phyloP scores from a whole-genome alignment of 1,284 basidiomycete species.

The Inonotus hispidus region DNA sequence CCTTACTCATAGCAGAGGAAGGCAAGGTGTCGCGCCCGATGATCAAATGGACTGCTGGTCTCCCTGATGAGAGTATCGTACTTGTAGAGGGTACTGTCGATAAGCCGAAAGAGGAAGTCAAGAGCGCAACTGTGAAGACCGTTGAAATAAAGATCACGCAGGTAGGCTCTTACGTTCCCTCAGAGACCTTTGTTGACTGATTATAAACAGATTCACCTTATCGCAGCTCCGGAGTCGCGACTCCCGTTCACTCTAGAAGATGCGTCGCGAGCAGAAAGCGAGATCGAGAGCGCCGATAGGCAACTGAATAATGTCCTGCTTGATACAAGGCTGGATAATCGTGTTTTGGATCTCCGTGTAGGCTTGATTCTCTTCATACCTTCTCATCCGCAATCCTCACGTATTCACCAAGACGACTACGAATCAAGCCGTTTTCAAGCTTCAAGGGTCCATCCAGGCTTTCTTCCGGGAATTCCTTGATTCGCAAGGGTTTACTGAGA shows the following conservation, averaged over 20 bases:
- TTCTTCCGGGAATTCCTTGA: slow-evolving; percentile 88
- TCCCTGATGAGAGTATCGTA: slow-evolving; percentile 88
- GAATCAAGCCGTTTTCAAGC: slow-evolving; percentile 94
- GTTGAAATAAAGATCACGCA: slow-evolving; percentile 86
- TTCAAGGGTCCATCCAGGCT: slow-evolving; percentile 85
- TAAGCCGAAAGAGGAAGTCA: slow-evolving; percentile 83
- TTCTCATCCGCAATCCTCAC: slow-evolving; percentile 17
- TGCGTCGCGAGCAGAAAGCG: slow-evolving; percentile 67
- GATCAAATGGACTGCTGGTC: slow-evolving; percentile 85
- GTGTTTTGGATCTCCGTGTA: slow-evolving; percentile 90
- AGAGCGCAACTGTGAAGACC: slow-evolving; percentile 85
- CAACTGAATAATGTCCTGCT: slow-evolving; percentile 61
- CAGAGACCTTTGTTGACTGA: slow-evolving; percentile 9
- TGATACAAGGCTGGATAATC: slow-evolving; percentile 93
- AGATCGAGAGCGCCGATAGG: slow-evolving; percentile 48
- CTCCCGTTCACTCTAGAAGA: slow-evolving; percentile 87
- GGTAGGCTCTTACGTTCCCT: slow-evolving; percentile 37
- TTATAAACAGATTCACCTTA: slow-evolving; percentile 12
- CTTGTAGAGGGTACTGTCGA: slow-evolving; percentile 82
- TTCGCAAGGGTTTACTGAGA: slow-evolving; percentile 80
- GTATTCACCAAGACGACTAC: slow-evolving; percentile 67
- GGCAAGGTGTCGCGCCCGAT: slow-evolving; percentile 95
- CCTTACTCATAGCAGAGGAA: slow-evolving; percentile 71
- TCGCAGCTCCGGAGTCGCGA: slow-evolving; percentile 15
- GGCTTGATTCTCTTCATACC: slow-evolving; percentile 26